A percentile compares a stretch with the other conserved stretches of the same genome.
These are phyloP conservation scores for Peronospora tabacina DNA, from an alignment of 352 stramenopile species.

Conservation along the genomic window DNA sequence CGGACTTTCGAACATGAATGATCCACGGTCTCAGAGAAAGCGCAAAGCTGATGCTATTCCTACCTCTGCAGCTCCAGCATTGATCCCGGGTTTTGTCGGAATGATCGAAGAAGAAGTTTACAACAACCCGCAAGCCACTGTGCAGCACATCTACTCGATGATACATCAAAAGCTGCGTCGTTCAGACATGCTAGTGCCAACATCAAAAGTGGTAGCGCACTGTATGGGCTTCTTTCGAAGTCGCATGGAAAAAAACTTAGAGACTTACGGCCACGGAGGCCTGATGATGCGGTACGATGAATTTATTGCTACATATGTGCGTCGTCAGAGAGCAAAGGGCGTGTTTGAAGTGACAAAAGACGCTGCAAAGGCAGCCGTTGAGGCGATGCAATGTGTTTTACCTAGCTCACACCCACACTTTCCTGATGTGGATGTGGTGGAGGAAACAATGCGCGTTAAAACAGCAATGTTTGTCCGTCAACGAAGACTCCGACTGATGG, in stretches of 20 bases:
- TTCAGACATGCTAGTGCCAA: conserved; percentile 38
- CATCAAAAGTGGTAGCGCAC: conserved; percentile 31
- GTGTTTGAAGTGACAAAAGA: conserved; percentile 16
- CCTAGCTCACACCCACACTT: conserved; percentile 42
- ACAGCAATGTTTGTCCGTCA: conserved; percentile 24
- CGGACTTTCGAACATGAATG: not conserved
- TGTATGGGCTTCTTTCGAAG: conserved; percentile 32
- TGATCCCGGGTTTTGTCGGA: conserved; percentile 42
- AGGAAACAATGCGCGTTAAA: conserved; percentile 36
- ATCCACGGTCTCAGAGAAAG: conserved; percentile 7
- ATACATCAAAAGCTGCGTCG: conserved; percentile 31
- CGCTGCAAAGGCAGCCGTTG: conserved; percentile 16
- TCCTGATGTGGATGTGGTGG: conserved; percentile 30
- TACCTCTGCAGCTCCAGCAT: conserved; percentile 4
- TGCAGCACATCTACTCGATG: conserved; percentile 37
- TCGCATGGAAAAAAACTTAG: conserved; percentile 33
- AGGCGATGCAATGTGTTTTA: conserved; percentile 48
- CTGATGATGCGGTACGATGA: conserved; percentile 51
- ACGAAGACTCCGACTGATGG: conserved; percentile 35
- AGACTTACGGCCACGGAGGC: conserved; percentile 31
- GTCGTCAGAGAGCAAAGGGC: conserved; percentile 19
- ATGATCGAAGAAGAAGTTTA: conserved; percentile 56
- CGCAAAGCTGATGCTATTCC: conserved; percentile 21
- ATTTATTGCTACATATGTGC: conserved; percentile 44
- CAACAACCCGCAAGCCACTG: conserved; percentile 26